Conservation (phyloP, 2,329 filamentous ascomycete species). For the Aureobasidium sp. region DNA sequence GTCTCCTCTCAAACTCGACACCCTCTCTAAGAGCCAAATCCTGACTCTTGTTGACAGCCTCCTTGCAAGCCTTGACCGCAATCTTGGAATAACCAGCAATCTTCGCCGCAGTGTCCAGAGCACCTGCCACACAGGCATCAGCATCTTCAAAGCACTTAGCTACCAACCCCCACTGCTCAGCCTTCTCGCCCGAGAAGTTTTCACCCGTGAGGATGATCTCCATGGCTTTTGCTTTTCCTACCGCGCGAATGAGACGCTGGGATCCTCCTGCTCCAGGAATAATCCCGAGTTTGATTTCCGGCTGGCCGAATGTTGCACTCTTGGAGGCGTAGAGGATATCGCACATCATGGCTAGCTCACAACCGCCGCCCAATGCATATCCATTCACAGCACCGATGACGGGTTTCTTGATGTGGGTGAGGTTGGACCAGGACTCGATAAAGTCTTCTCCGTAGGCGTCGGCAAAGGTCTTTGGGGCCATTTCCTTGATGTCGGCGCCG, state of each 20-base stretch:
- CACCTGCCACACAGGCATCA: constrained; percentile 72
- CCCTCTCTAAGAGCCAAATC: constrained; percentile 80
- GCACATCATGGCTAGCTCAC: constrained; percentile 95
- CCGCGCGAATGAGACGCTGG: constrained; percentile 71
- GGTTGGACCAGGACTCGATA: constrained; percentile 87
- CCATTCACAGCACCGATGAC: constrained; percentile 91
- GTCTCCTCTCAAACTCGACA: constrained; percentile 84
- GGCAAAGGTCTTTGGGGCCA: constrained; percentile 85
- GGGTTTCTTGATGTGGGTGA: constrained; percentile 82
- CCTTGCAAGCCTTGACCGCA: constrained; percentile 84
- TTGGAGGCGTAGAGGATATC: constrained; percentile 89
- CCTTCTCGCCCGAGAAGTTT: constrained; percentile 75
- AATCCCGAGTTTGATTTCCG: constrained; percentile 90
- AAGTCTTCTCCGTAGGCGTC: constrained; percentile 83
- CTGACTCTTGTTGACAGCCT: constrained; percentile 99
- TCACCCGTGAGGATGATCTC: constrained; percentile 82
- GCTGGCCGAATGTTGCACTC: constrained; percentile 86
- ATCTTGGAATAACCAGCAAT: constrained; percentile 83
- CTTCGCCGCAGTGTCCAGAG: constrained; percentile 74
- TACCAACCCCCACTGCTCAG: constrained; percentile 83
- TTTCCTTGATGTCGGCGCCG: constrained; percentile 98
- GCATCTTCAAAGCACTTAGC: constrained; percentile 72
- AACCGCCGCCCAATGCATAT: constrained; percentile 89
- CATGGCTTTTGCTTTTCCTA: constrained; percentile 71
- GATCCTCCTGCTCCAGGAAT: constrained; percentile 89